A percentile compares a stretch with the other conserved stretches of the same genome.
Conservation (phyloP, 306 rosid species). For the Cicer judaicum region DNA sequence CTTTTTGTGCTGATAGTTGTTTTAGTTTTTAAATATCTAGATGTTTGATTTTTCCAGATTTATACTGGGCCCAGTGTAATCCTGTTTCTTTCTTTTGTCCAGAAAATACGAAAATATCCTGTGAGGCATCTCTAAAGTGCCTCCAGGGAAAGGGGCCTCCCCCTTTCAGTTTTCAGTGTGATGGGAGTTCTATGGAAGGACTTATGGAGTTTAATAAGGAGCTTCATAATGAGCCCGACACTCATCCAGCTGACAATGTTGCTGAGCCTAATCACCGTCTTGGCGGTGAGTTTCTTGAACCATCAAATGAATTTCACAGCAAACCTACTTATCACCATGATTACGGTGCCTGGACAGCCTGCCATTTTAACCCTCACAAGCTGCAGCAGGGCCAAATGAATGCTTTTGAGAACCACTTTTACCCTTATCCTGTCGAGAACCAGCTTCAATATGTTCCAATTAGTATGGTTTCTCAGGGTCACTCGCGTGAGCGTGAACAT, state of each 20-base stretch:
- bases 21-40: slow-evolving; percentile 24
- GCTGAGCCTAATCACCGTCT: slow-evolving; percentile 56
- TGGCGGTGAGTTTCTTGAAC: slow-evolving; percentile 65
- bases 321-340: slow-evolving; percentile 67
- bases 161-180: slow-evolving; percentile 61
- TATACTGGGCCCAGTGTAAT: slow-evolving; percentile 29
- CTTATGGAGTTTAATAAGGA: slow-evolving; percentile 56
- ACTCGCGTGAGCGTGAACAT: slow-evolving; percentile 71
- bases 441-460: slow-evolving; percentile 66
- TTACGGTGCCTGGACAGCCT: slow-evolving; percentile 67
- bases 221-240: slow-evolving; percentile 53
- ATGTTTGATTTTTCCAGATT: slow-evolving; percentile 16
- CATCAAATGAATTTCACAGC: slow-evolving; percentile 62
- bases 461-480: slow-evolving; percentile 70
- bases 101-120: slow-evolving; percentile 76
- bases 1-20: slow-evolving; percentile 23
- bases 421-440: slow-evolving; percentile 66
- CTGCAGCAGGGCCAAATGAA: slow-evolving; percentile 77
- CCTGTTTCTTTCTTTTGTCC: slow-evolving; percentile 49
- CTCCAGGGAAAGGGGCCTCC: slow-evolving; percentile 77
- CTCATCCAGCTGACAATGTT: slow-evolving; percentile 62
- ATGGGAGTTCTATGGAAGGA: slow-evolving; percentile 67
- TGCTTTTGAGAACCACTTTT: slow-evolving; percentile 70
- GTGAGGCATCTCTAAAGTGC: slow-evolving; percentile 88
- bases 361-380: slow-evolving; percentile 72